Evolutionary conservation across 208 protist species (phyloP).

Genomic region (Trypanosomatidae sp.): DNA sequence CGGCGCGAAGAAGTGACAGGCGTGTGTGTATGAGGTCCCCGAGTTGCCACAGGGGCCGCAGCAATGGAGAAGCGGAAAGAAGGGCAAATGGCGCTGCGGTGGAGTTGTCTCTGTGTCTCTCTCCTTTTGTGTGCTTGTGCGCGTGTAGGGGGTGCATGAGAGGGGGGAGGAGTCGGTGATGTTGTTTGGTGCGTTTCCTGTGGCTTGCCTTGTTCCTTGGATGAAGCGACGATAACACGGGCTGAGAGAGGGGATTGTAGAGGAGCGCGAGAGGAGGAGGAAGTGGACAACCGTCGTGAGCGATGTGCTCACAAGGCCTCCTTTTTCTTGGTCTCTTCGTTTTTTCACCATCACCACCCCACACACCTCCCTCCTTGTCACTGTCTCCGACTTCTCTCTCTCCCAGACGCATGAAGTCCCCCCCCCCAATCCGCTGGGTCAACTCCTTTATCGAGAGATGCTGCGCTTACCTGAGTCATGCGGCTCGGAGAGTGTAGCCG

Average conservation of each 20-base stretch:
- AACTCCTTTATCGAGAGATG: background rate
- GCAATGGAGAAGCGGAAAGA: background rate
- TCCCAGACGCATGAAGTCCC: background rate
- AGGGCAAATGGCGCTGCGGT: background rate
- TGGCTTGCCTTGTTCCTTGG: background rate
- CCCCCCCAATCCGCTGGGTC: background rate
- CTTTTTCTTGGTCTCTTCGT: background rate
- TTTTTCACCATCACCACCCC: background rate
- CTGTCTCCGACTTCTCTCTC: background rate
- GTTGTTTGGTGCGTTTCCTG: background rate
- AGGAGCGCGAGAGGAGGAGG: background rate
- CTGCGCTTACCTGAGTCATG: background rate
- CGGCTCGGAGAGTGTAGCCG: background rate
- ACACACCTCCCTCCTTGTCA: background rate
- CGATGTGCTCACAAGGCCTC: background rate
- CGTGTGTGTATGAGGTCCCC: background rate
- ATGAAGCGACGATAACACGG: background rate
- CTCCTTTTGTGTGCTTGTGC: background rate
- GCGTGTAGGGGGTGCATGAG: background rate
- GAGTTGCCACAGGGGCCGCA: background rate
- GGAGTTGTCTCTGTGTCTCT: background rate
- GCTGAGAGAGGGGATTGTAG: background rate
- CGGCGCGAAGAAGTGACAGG: conserved; percentile 36
- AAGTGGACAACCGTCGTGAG: background rate
- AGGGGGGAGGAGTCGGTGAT: background rate